Evolutionary conservation across 441 rosid genomes (phyloP).

Genomic region (Gossypium davidsonii): DNA sequence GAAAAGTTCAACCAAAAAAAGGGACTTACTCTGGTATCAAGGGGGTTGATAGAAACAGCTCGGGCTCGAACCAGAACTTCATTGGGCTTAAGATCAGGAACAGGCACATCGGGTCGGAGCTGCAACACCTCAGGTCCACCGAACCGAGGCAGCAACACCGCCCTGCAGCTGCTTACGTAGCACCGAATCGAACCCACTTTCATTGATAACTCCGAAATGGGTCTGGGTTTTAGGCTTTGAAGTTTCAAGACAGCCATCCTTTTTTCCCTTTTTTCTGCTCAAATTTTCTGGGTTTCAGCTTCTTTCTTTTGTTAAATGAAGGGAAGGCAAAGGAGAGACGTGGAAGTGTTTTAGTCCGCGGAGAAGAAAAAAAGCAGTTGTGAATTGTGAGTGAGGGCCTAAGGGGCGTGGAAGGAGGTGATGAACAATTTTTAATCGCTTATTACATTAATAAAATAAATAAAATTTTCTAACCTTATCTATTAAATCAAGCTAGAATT

Average conservation of each 20-base stretch:
- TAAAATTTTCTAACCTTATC: background rate
- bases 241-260: constrained; percentile 9
- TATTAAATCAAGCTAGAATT: background rate
- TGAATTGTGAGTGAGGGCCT: background rate
- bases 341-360: constrained; percentile 33
- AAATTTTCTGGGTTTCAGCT: background rate
- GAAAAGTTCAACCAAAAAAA: constrained; percentile 7
- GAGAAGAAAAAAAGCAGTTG: constrained; percentile 2
- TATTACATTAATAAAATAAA: background rate
- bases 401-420: background rate
- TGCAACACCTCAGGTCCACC: constrained; percentile 89
- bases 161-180: constrained; percentile 61
- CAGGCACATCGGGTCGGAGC: constrained; percentile 62
- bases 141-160: constrained; percentile 76
- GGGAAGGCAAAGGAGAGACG: constrained; percentile 23
- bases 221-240: constrained; percentile 3
- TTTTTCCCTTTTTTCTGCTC: background rate
- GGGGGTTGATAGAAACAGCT: constrained; percentile 90
- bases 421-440: background rate
- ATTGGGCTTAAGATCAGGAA: constrained; percentile 67
- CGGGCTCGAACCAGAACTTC: constrained; percentile 81
- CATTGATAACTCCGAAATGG: background rate
- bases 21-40: constrained; percentile 73
- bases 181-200: constrained; percentile 28
- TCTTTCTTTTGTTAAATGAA: background rate